Evolutionary conservation across 2,329 filamentous ascomycete species (phyloP).

Genomic region (Calycina herbarum): DNA sequence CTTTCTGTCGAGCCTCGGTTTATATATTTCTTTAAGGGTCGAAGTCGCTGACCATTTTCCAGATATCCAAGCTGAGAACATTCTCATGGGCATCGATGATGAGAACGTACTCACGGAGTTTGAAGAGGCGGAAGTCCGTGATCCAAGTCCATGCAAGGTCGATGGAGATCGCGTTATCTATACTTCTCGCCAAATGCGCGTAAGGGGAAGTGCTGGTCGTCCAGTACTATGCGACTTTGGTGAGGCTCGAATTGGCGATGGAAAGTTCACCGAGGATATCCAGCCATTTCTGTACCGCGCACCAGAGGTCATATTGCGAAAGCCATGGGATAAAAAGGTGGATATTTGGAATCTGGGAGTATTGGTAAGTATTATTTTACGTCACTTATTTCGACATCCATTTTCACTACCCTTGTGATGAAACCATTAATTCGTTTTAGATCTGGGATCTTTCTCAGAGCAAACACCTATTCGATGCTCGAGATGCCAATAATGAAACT

Average conservation of each 20-base stretch:
- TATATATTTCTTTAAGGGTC: slow-evolving; percentile 28
- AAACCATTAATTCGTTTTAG: background rate
- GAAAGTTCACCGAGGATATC: slow-evolving; percentile 36
- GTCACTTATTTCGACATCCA: slow-evolving; percentile 32
- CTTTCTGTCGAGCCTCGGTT: slow-evolving; percentile 6
- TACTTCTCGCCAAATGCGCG: slow-evolving; percentile 41
- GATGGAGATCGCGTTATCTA: slow-evolving; percentile 44
- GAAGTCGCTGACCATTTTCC: too few species aligned
- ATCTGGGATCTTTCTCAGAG: slow-evolving; percentile 50
- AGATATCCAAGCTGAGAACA: slow-evolving; percentile 37
- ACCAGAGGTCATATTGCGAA: slow-evolving; percentile 4
- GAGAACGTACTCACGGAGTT: slow-evolving; percentile 33
- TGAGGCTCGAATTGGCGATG: slow-evolving; percentile 43
- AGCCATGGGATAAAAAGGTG: background rate
- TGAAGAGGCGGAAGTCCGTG: slow-evolving; percentile 25
- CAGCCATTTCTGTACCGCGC: slow-evolving; percentile 1
- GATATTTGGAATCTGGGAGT: slow-evolving; percentile 13
- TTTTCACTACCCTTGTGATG: background rate
- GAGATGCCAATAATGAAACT: slow-evolving; percentile 15
- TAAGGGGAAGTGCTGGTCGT: slow-evolving; percentile 37
- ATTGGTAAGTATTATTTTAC: slow-evolving; percentile 10
- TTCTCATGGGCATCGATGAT: slow-evolving; percentile 37
- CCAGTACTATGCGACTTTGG: slow-evolving; percentile 51
- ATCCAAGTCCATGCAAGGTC: slow-evolving; percentile 44
- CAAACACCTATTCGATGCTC: slow-evolving; percentile 43